A percentile compares a stretch with the other conserved stretches of the same genome.
Conservation (phyloP, 805 yeast species). For the Barnettozyma californica region DNA sequence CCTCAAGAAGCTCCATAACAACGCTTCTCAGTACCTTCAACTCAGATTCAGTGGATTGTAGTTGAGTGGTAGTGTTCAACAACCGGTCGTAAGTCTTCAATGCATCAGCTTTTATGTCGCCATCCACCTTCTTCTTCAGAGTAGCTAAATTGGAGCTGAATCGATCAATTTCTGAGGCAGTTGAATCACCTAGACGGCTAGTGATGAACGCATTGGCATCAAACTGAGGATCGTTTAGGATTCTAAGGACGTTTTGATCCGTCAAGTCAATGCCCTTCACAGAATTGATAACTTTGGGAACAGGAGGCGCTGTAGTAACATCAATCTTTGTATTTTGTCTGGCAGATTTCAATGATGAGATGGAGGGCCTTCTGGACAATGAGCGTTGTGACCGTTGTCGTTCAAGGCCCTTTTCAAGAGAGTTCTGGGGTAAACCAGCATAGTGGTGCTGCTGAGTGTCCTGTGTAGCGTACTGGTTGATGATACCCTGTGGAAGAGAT, state of each 20-base stretch:
- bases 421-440: slow-evolving; percentile 7
- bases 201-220: slow-evolving; percentile 45
- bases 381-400: slow-evolving; percentile 7
- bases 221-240: slow-evolving; percentile 37
- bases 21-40: slow-evolving; percentile 55
- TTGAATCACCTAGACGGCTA: slow-evolving; percentile 52
- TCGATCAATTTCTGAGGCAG: slow-evolving; percentile 67
- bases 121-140: slow-evolving; percentile 45
- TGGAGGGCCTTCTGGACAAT: background rate
- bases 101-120: slow-evolving; percentile 54
- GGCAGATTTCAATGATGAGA: background rate
- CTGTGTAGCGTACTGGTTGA: slow-evolving; percentile 14
- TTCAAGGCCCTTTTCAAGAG: slow-evolving; percentile 2
- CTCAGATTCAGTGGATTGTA: slow-evolving; percentile 59
- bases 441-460: slow-evolving; percentile 1
- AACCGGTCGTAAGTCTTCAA: slow-evolving; percentile 60
- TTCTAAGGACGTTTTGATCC: slow-evolving; percentile 26
- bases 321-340: background rate
- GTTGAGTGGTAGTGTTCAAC: slow-evolving; percentile 51
- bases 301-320: slow-evolving; percentile 5
- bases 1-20: slow-evolving; percentile 54
- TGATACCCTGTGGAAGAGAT: slow-evolving; percentile 25
- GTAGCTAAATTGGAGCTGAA: slow-evolving; percentile 51
- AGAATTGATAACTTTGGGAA: slow-evolving; percentile 4
- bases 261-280: slow-evolving; percentile 15